Evolutionary conservation across 352 stramenopile species (phyloP), one percentile per base, ranked within the genome.

Genomic region (Chrysophaeum taylorii): DNA sequence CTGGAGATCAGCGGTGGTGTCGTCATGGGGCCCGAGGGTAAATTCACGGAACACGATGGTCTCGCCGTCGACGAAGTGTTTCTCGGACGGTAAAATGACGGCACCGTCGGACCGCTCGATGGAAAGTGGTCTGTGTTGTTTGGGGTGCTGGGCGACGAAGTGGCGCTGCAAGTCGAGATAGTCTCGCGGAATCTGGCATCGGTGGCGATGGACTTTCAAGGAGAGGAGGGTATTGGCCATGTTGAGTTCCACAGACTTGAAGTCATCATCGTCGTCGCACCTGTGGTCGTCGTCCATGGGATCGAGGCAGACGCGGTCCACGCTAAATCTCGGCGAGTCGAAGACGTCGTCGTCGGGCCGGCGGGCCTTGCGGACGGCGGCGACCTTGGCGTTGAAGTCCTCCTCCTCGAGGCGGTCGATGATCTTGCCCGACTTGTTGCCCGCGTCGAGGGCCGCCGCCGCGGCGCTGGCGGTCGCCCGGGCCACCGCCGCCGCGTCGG

Each of bases 11-110:
- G 53, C 16, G 27, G 5, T 18, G 18, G 12, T 7, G 50, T n/a
- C 50, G 16, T 15, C 9, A 12, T 61, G 16, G 18, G 12, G 16
- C 18, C 18, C n/a, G 16, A 25, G 50, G 53, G 53, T 33, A 23
- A 42, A 64, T 33, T 64, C 53, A 16, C 53, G 53, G 33, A 64
- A 64, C 4, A 64, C 29, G 53, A 64, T 64, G 4, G 15, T 64
- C 29, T 64, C 53, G 15, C 53, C 53, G 15, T 35, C 27, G 12
- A 25, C 15, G n/a, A 64, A 64, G 15, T 35, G 12, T 33, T 64
- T 64, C 15, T 64, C 53, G 29, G 15, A 42, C 15, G 53, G 53
- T 25, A 42, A 33, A 7, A 64, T 7, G 15, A 64, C 21, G 4
- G 15, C 4, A 33, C 53, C 53, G 33, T 38, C 53, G 4, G 53